Evolutionary conservation across 768 basidiomycete genomes (phyloP).

Genomic region (Lepiota venenata): DNA sequence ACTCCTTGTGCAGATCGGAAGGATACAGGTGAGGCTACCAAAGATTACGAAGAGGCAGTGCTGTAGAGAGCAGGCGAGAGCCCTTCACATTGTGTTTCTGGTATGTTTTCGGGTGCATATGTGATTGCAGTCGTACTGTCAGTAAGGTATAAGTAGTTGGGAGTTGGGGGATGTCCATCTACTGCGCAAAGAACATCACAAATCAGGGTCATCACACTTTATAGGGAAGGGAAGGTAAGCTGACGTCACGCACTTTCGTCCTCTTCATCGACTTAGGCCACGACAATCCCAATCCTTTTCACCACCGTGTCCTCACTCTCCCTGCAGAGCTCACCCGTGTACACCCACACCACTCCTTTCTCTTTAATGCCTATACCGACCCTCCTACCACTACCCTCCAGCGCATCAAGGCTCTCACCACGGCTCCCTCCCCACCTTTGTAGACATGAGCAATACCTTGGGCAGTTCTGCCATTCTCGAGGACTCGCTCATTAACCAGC

Average conservation of each 20-base stretch:
- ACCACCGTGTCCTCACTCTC: too few relatives aligned
- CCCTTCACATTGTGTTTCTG: slow-evolving; percentile 86
- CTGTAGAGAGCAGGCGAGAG: slow-evolving; percentile 88
- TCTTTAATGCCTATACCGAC: slow-evolving; percentile 89
- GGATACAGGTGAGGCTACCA: slow-evolving; percentile 78
- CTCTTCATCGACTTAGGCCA: too few relatives aligned
- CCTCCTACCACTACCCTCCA: slow-evolving; percentile 96
- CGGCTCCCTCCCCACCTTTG: slow-evolving; percentile 95
- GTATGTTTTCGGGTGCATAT: slow-evolving; percentile 94
- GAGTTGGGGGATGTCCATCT: too few relatives aligned
- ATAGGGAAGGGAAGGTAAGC: too few relatives aligned
- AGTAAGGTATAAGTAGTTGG: too few relatives aligned
- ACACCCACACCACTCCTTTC: slow-evolving; percentile 72
- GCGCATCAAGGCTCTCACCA: slow-evolving; percentile 91
- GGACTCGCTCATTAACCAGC: slow-evolving; percentile 83
- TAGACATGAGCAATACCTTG: slow-evolving; percentile 92
- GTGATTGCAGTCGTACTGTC: too few relatives aligned
- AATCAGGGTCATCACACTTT: too few relatives aligned
- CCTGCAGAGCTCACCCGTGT: too few relatives aligned
- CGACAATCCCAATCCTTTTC: too few relatives aligned
- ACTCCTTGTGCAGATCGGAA: slow-evolving; percentile 79
- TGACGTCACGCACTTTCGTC: too few relatives aligned
- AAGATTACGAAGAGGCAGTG: slow-evolving; percentile 88
- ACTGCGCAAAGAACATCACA: too few relatives aligned
- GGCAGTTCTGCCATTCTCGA: slow-evolving; percentile 83